Percentiles rank a stretch among this genome's conserved stretches.
phyloP scores from a whole-genome alignment of 129 eudicot species.

The Saposhnikovia divaricata region DNA sequence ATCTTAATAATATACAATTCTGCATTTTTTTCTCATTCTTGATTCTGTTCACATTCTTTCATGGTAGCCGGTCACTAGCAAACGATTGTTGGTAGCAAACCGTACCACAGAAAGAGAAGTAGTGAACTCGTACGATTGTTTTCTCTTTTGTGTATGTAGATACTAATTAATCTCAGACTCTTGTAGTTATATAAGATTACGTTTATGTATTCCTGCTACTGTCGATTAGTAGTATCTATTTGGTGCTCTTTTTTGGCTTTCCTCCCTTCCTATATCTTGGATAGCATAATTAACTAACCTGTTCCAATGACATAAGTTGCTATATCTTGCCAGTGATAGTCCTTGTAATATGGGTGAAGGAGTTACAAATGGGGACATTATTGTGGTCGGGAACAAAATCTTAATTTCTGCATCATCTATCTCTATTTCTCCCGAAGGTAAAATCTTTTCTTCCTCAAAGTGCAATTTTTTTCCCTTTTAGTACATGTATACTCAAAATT shows the following conservation, averaged over 20 bases:
- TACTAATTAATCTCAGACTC: not conserved
- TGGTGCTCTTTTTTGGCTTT: not conserved
- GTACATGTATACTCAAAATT: not conserved
- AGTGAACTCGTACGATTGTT: too few relatives aligned
- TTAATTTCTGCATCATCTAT: constrained; percentile 44
- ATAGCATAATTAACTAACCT: not conserved
- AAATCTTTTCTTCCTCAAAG: not conserved
- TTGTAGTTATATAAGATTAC: not conserved
- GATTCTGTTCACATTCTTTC: not conserved
- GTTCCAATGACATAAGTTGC: not conserved
- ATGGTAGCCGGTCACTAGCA: too few relatives aligned
- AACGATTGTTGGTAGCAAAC: too few relatives aligned
- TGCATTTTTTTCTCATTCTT: not conserved
- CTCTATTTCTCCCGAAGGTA: constrained; percentile 59
- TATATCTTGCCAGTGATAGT: constrained; percentile 6
- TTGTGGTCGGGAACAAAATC: constrained; percentile 42
- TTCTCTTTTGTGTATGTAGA: too few relatives aligned
- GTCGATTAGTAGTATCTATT: not conserved
- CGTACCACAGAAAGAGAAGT: too few relatives aligned
- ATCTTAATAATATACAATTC: not conserved
- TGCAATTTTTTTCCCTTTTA: not conserved
- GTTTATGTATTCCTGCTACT: too few relatives aligned
- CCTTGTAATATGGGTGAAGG: constrained; percentile 29
- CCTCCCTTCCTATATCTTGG: not conserved
- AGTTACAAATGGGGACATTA: constrained; percentile 34